A percentile compares a stretch with the other conserved stretches of the same genome.
phyloP scores from a whole-genome alignment of 208 protist genomes.

The Acanthamoeba lenticulata region DNA sequence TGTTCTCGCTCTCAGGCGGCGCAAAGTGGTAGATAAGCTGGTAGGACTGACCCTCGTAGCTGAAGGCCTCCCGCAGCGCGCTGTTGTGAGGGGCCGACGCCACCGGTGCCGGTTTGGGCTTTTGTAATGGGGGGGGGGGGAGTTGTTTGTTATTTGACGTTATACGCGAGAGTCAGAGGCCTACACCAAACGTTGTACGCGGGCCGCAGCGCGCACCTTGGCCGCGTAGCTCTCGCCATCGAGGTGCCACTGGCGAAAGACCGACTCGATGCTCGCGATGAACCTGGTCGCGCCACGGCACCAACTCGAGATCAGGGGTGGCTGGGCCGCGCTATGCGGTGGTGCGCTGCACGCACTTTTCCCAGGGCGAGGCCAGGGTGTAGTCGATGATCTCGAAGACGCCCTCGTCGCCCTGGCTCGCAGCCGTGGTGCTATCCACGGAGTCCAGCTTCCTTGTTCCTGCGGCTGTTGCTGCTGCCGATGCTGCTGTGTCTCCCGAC shows the following conservation, averaged over 20 bases:
- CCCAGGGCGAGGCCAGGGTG: slow-evolving; percentile 62
- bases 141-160: no score
- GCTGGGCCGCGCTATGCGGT: neutral
- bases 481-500: neutral
- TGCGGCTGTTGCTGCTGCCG: neutral
- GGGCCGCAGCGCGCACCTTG: neutral
- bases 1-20: neutral
- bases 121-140: no score
- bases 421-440: neutral
- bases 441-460: neutral
- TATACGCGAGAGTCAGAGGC: no score
- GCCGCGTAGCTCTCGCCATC: neutral
- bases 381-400: slow-evolving; percentile 69
- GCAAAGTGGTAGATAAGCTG: slow-evolving; percentile 43
- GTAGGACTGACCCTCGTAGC: neutral
- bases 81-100: neutral
- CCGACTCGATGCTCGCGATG: slow-evolving; percentile 20
- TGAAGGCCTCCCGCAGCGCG: neutral
- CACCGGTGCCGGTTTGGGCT: neutral
- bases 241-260: neutral
- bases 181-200: no score
- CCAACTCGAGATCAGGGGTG: neutral
- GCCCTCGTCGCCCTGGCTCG: neutral
- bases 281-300: neutral
- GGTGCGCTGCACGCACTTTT: neutral